These are phyloP conservation scores for Uronychia setigera DNA, from an alignment of 73 alveolate species.

Conservation along the genomic window DNA sequence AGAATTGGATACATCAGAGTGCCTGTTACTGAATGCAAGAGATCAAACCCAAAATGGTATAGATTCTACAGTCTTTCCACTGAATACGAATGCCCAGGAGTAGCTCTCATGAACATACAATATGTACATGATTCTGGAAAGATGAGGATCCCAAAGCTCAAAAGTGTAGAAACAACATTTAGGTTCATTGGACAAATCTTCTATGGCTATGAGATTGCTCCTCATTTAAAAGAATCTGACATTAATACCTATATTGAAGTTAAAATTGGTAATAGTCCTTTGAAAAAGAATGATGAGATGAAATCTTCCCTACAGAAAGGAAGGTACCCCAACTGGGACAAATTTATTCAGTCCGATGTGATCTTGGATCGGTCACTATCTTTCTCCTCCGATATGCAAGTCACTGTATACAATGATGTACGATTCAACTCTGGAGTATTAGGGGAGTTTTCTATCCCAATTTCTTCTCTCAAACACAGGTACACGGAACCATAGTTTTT, in stretches of 20 bases:
- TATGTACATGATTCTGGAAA: slow-evolving; percentile 23
- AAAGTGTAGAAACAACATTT: slow-evolving; percentile 35
- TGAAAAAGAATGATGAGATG: slow-evolving; percentile 14
- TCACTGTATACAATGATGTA: slow-evolving; percentile 12
- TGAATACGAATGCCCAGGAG: slow-evolving; percentile 57
- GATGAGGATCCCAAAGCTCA: slow-evolving; percentile 49
- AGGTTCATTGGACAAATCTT: slow-evolving; percentile 43
- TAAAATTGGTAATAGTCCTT: slow-evolving; percentile 45
- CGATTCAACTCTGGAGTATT: slow-evolving; percentile 5
- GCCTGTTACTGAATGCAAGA: slow-evolving; percentile 46
- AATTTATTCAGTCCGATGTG: slow-evolving; percentile 10
- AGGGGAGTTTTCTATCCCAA: slow-evolving; percentile 55
- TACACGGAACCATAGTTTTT: slow-evolving; percentile 52
- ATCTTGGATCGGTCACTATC: slow-evolving; percentile 32
- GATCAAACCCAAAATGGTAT: slow-evolving; percentile 56
- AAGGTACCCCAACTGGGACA: slow-evolving; percentile 56
- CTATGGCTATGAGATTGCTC: slow-evolving; percentile 72
- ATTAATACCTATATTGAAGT: slow-evolving; percentile 46
- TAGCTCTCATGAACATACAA: slow-evolving; percentile 47
- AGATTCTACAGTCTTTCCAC: slow-evolving; percentile 42
- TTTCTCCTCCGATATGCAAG: slow-evolving; percentile 57
- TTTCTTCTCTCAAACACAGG: slow-evolving; percentile 13
- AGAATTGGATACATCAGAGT: slow-evolving; percentile 73
- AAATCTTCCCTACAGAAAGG: slow-evolving; percentile 19
- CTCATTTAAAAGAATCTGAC: slow-evolving; percentile 37